Conservation (phyloP, 2,329 filamentous ascomycete genomes). For the Colletotrichum navitas region DNA sequence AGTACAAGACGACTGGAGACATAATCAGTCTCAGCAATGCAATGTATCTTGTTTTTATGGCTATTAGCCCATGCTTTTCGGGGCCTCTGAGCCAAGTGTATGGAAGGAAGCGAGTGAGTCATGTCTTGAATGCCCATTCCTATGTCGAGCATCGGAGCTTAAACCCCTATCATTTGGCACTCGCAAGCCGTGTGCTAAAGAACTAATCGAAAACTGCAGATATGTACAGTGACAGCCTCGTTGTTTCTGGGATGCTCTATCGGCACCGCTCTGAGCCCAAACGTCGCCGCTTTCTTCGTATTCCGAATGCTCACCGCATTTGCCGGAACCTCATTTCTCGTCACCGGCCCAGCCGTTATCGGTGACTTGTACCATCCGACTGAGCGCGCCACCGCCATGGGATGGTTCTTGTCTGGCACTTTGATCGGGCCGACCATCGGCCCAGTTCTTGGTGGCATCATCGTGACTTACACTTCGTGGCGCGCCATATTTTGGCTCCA, state of each 20-base stretch:
- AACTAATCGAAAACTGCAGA: constrained; percentile 32
- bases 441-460: constrained; percentile 76
- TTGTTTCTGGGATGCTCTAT: constrained; percentile 74
- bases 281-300: constrained; percentile 74
- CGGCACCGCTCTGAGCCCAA: constrained; percentile 75
- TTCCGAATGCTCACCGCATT: constrained; percentile 79
- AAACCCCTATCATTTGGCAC: background rate
- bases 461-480: constrained; percentile 77
- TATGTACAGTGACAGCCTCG: constrained; percentile 37
- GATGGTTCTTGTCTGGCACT: constrained; percentile 76
- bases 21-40: constrained; percentile 76
- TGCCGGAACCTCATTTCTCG: constrained; percentile 76
- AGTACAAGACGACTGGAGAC: constrained; percentile 73
- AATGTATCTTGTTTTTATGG: constrained; percentile 80
- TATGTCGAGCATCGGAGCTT: background rate
- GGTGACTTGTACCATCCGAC: constrained; percentile 69
- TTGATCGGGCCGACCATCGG: constrained; percentile 75
- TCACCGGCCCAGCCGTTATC: constrained; percentile 74
- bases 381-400: constrained; percentile 74
- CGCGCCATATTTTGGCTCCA: constrained; percentile 80
- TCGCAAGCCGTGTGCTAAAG: background rate
- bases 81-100: constrained; percentile 73
- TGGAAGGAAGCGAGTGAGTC: constrained; percentile 62
- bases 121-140: too few species aligned
- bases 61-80: constrained; percentile 73